Conservation (phyloP, 768 basidiomycete genomes). For the Aureoboletus auriporus region DNA sequence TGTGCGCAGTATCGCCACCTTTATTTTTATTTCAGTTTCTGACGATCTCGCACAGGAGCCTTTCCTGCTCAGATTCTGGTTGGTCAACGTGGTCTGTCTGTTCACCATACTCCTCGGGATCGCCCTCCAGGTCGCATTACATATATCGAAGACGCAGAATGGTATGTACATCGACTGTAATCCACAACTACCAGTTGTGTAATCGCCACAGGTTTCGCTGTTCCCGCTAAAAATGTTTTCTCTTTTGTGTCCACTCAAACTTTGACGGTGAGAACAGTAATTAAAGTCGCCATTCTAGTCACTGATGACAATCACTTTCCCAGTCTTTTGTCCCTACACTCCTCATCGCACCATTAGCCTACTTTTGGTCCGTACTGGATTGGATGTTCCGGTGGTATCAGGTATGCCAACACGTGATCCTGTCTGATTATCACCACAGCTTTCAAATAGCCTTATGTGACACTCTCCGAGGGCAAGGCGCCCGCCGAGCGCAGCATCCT, state of each 20-base stretch:
- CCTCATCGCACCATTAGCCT: constrained; percentile 45
- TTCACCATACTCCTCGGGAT: constrained; percentile 36
- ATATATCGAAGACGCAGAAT: constrained; percentile 13
- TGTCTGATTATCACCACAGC: constrained; percentile 2
- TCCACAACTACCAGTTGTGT: background rate
- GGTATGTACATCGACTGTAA: constrained; percentile 7
- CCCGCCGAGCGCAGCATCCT: constrained; percentile 58
- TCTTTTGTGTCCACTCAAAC: constrained; percentile 43
- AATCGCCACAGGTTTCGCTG: constrained; percentile 45
- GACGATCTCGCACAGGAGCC: constrained; percentile 21
- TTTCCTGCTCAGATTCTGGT: constrained; percentile 32
- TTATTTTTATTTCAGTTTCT: background rate
- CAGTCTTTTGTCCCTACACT: constrained; percentile 60
- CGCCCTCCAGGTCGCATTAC: constrained; percentile 8
- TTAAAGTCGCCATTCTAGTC: background rate
- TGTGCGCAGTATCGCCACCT: constrained; percentile 29
- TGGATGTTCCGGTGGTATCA: constrained; percentile 56
- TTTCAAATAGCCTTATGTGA: constrained; percentile 53
- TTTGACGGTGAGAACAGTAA: constrained; percentile 38
- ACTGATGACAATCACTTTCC: background rate
- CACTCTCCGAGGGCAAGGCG: constrained; percentile 48
- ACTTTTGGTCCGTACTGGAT: constrained; percentile 50
- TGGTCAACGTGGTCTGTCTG: constrained; percentile 37
- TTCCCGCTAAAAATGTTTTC: constrained; percentile 48
- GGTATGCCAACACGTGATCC: constrained; percentile 31